Percentiles rank a stretch among this genome's conserved stretches.
Evolutionary conservation across 805 yeast genomes (phyloP).

Genomic region (Ogataea pignaliae): DNA sequence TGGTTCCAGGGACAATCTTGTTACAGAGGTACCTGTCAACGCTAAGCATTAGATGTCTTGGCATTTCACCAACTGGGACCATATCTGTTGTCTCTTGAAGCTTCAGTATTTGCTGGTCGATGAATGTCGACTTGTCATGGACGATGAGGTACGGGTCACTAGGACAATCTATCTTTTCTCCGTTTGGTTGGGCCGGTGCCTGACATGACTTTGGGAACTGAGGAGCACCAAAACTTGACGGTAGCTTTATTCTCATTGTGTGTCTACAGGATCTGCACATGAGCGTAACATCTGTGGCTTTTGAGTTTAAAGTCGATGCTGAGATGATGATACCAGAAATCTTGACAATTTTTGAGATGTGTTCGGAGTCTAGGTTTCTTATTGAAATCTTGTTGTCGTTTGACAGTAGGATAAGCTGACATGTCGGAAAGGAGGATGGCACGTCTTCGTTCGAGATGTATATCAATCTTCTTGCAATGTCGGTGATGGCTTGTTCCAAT

Average conservation of each 20-base stretch:
- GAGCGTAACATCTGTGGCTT: constrained; percentile 78
- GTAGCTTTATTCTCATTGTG: constrained; percentile 57
- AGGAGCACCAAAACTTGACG: constrained; percentile 67
- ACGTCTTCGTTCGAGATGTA: constrained; percentile 49
- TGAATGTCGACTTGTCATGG: constrained; percentile 89
- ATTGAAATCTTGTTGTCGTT: constrained; percentile 68
- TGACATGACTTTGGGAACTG: constrained; percentile 66
- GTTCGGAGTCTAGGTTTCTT: constrained; percentile 79
- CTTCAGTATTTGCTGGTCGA: constrained; percentile 92
- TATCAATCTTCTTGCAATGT: constrained; percentile 74
- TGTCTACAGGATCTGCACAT: constrained; percentile 89
- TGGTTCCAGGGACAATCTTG: constrained; percentile 88
- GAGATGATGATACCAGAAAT: constrained; percentile 92
- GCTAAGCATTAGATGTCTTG: constrained; percentile 82
- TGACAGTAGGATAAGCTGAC: constrained; percentile 76
- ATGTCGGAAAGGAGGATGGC: constrained; percentile 61
- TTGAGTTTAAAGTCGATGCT: constrained; percentile 81
- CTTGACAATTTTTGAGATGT: constrained; percentile 84
- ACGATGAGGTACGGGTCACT: constrained; percentile 89
- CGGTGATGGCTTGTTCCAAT: constrained; percentile 78
- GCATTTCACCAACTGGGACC: constrained; percentile 99
- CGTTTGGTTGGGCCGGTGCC: constrained; percentile 47
- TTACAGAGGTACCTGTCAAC: constrained; percentile 89
- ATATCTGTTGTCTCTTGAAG: constrained; percentile 97
- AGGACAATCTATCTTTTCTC: constrained; percentile 64